Percentiles rank a stretch among this genome's conserved stretches.
phyloP scores from a whole-genome alignment of 192 early-diverging fungal species.

The Podila minutissima region DNA sequence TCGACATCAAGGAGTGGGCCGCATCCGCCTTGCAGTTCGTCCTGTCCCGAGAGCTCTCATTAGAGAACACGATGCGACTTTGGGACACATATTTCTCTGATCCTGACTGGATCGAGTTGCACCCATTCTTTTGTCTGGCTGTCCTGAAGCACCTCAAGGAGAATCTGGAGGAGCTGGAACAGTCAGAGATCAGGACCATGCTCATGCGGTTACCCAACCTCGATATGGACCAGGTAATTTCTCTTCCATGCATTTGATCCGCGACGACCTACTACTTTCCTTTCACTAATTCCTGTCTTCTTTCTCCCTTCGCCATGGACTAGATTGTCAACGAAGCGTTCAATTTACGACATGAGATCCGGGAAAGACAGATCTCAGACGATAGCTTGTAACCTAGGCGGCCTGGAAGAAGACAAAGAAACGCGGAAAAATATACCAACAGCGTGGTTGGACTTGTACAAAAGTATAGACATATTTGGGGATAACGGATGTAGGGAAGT shows the following conservation, averaged over 20 bases:
- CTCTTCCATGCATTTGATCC: too few relatives aligned
- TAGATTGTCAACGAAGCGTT: constrained; percentile 76
- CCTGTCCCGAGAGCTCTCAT: constrained; percentile 85
- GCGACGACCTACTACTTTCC: not conserved
- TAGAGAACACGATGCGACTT: constrained; percentile 79
- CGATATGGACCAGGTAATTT: constrained; percentile 69
- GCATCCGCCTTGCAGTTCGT: constrained; percentile 85
- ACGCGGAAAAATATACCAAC: too few relatives aligned
- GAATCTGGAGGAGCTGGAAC: constrained; percentile 88
- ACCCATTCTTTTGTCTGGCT: constrained; percentile 88
- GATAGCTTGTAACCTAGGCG: constrained; percentile 14
- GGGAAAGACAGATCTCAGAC: constrained; percentile 69
- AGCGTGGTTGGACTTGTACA: too few relatives aligned
- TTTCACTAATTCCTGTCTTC: not conserved
- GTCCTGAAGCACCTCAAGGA: constrained; percentile 80
- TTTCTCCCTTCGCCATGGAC: not conserved
- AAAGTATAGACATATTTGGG: not conserved
- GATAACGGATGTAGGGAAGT: not conserved
- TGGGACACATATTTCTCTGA: constrained; percentile 94
- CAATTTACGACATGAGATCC: constrained; percentile 74
- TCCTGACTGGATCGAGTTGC: constrained; percentile 77
- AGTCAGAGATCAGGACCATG: constrained; percentile 89
- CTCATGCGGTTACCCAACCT: constrained; percentile 79
- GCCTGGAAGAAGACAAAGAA: too few relatives aligned
- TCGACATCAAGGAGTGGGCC: constrained; percentile 87